These are phyloP conservation scores for Gracilaria gracilis DNA, from an alignment of 23 red algal genomes.

Conservation along the genomic window DNA sequence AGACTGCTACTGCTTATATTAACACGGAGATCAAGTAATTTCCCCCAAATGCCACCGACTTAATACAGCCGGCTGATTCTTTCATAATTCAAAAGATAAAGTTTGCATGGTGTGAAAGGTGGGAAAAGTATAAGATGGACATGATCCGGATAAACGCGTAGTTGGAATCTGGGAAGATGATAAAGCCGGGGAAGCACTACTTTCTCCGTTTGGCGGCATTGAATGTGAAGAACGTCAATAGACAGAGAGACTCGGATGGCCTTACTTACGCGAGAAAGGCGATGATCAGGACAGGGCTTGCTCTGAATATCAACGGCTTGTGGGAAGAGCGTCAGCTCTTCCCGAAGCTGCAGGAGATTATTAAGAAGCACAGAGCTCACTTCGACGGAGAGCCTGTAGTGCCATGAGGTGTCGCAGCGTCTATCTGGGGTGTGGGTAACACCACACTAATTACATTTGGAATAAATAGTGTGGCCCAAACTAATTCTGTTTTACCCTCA, in stretches of 20 bases:
- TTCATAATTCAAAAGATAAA: slow-evolving; percentile 48
- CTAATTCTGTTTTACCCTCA: too few species aligned
- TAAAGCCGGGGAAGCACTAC: slow-evolving; percentile 1
- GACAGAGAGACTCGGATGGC: background rate
- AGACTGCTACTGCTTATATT: background rate
- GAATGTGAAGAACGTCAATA: background rate
- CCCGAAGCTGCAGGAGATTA: slow-evolving; percentile 19
- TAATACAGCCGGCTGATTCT: slow-evolving; percentile 14
- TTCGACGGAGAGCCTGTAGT: background rate
- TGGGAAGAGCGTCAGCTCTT: too few species aligned
- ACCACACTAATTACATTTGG: too few species aligned
- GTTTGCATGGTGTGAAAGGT: background rate
- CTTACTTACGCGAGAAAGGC: too few species aligned
- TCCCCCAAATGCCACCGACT: slow-evolving; percentile 18
- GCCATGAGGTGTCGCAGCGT: too few species aligned
- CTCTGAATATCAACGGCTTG: too few species aligned
- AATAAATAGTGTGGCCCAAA: too few species aligned
- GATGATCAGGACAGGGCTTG: too few species aligned
- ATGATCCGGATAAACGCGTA: slow-evolving; percentile 3
- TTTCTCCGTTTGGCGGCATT: background rate
- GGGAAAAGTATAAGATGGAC: slow-evolving; percentile 35
- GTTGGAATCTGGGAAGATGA: background rate
- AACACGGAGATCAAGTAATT: background rate
- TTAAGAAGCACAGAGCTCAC: slow-evolving; percentile 5
- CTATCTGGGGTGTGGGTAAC: too few species aligned